These are phyloP conservation scores for Aspergillus transmontanensis DNA, from an alignment of 2,329 filamentous ascomycete genomes.

Conservation along the genomic window DNA sequence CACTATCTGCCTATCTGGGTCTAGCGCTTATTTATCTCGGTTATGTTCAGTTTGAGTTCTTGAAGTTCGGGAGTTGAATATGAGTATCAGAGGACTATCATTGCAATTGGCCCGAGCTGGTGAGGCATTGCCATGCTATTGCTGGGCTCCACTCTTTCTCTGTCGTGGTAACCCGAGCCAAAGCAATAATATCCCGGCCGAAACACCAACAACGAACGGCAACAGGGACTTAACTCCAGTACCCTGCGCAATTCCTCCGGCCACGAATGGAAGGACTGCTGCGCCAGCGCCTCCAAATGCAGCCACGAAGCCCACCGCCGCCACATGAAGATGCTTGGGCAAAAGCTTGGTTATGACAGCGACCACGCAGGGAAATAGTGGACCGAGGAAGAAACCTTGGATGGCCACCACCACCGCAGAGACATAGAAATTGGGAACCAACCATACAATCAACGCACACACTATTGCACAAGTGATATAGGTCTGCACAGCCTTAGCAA, in stretches of 20 bases:
- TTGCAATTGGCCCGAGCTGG: no score
- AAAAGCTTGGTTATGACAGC: slow-evolving; percentile 73
- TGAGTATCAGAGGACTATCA: background rate
- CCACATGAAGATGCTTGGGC: slow-evolving; percentile 72
- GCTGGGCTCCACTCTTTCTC: background rate
- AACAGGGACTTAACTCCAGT: slow-evolving; percentile 62
- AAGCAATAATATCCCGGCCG: slow-evolving; percentile 52
- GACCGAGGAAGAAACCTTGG: slow-evolving; percentile 77
- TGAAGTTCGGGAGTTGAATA: no score
- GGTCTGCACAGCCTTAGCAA: slow-evolving; percentile 13
- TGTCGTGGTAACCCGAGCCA: slow-evolving; percentile 42
- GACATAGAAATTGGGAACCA: slow-evolving; percentile 73
- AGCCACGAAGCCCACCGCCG: slow-evolving; percentile 76
- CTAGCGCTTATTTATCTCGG: background rate
- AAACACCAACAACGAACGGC: slow-evolving; percentile 50
- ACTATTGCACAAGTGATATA: slow-evolving; percentile 67
- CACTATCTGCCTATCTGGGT: background rate
- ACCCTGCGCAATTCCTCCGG: slow-evolving; percentile 52
- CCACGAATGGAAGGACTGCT: slow-evolving; percentile 43
- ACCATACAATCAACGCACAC: slow-evolving; percentile 76
- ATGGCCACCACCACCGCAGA: slow-evolving; percentile 72
- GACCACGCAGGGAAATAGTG: slow-evolving; percentile 75
- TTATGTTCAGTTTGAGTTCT: background rate
- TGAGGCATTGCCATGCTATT: background rate
- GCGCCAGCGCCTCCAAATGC: slow-evolving; percentile 75